A percentile compares a stretch with the other conserved stretches of the same genome.
Conservation (phyloP, 768 basidiomycete species). For the Boletus reticulatus region DNA sequence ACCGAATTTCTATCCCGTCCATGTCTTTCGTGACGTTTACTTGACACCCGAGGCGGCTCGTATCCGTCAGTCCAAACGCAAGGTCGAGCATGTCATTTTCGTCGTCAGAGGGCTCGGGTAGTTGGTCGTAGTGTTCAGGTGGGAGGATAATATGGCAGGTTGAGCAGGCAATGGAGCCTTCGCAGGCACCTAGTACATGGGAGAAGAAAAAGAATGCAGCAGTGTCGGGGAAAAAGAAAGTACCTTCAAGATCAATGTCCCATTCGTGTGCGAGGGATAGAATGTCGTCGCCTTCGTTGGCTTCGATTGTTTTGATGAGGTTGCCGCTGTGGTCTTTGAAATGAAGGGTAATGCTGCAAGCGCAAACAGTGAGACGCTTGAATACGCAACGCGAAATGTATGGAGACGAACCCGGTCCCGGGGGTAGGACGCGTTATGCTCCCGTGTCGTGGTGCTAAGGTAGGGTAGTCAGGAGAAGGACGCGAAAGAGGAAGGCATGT, state of each 20-base stretch:
- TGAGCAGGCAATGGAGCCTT: constrained; percentile 94
- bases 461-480: not conserved
- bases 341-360: constrained; percentile 74
- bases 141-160: constrained; percentile 87
- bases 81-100: constrained; percentile 99
- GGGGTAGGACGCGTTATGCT: constrained; percentile 56
- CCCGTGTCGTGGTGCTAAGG: constrained; percentile 41
- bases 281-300: constrained; percentile 91
- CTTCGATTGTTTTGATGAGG: constrained; percentile 85
- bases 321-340: constrained; percentile 88
- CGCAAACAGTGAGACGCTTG: not conserved
- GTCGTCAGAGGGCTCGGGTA: constrained; percentile 94
- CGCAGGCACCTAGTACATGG: constrained; percentile 78
- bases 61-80: constrained; percentile 95
- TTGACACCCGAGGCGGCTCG: constrained; percentile 79
- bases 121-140: constrained; percentile 68
- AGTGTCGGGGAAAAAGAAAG: constrained; percentile 12
- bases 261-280: constrained; percentile 91
- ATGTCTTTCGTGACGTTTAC: constrained; percentile 76
- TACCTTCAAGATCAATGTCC: constrained; percentile 95
- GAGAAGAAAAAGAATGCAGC: not conserved
- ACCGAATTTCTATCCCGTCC: constrained; percentile 79
- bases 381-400: not conserved
- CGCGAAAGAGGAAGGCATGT: not conserved
- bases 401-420: constrained; percentile 59